Conservation (phyloP, 495 filamentous ascomycete genomes). For the Penicillium verhagenii region DNA sequence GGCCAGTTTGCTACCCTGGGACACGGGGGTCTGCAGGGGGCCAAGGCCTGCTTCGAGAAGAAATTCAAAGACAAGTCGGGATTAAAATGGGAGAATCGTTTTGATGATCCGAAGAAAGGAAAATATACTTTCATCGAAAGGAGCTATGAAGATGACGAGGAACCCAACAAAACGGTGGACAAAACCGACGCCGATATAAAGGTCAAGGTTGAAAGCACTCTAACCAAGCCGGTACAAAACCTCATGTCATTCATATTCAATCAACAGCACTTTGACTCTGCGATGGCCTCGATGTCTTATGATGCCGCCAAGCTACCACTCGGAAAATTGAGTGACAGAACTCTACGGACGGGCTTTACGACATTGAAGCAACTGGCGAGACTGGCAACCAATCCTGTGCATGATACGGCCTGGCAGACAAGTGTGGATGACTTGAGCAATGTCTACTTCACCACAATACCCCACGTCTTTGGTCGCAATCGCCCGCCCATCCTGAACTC, state of each 20-base stretch:
- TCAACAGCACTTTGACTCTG: slow-evolving; percentile 58
- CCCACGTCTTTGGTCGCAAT: slow-evolving; percentile 74
- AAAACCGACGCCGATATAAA: slow-evolving; percentile 19
- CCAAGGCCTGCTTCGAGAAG: slow-evolving; percentile 58
- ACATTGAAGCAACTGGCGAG: slow-evolving; percentile 70
- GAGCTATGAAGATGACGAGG: slow-evolving; percentile 63
- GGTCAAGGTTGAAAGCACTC: slow-evolving; percentile 46
- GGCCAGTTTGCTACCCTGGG: slow-evolving; percentile 58
- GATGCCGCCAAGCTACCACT: slow-evolving; percentile 76
- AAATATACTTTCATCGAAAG: slow-evolving; percentile 80
- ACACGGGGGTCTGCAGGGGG: slow-evolving; percentile 38
- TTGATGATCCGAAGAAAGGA: slow-evolving; percentile 53
- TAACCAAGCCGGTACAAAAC: slow-evolving; percentile 57
- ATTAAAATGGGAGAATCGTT: slow-evolving; percentile 61
- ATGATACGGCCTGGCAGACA: slow-evolving; percentile 47
- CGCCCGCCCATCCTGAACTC: slow-evolving; percentile 63
- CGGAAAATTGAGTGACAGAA: slow-evolving; percentile 77
- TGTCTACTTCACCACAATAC: slow-evolving; percentile 76
- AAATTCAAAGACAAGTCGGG: slow-evolving; percentile 82
- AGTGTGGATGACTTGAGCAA: slow-evolving; percentile 66
- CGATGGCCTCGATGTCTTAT: slow-evolving; percentile 70
- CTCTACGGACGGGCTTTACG: slow-evolving; percentile 68
- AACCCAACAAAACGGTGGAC: slow-evolving; percentile 30
- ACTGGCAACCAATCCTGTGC: slow-evolving; percentile 50
- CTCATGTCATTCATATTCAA: slow-evolving; percentile 86